Evolutionary conservation across 2,329 filamentous ascomycete genomes (phyloP), one percentile per base, ranked within the genome.

Genomic region (Aaosphaeria arxii): DNA sequence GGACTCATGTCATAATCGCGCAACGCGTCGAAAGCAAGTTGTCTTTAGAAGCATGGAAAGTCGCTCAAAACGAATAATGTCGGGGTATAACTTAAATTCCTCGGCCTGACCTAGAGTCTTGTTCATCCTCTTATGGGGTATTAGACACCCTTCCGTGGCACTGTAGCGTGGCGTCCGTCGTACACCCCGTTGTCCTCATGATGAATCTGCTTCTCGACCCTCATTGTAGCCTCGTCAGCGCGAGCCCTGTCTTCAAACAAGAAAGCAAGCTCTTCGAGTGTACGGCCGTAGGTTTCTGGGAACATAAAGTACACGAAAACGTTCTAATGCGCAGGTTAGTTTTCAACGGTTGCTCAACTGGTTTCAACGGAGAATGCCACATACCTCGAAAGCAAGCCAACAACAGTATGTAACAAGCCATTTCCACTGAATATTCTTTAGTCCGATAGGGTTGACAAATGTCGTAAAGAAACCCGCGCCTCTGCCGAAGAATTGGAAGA

Each of bases 241-340:
- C 58, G 55, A 1, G 56, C 45, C 13, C 56, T 48, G 47, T 63
- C 61, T 53, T 67, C 64, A 50, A 66, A 67, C 11, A 67, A 51
- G 53, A 65, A 65, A 32, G 84, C 80, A 54, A 87, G 79, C 64
- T 87, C 83, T 64, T 88, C 85, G 0, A 88, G 78, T 0, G 84
- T 87, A 1, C 83, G 82, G 1, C 84, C 84, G 60, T 83, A 84
- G 7, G 85, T 88, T 72, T 89, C 85, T 41, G 85, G 78, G 61
- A 84, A 85, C 69, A 85, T 79, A 72, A 84, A 83, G 68, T 80
- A 86, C 2, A 43, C 58, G 60, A 45, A n/a, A 17, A 29, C 32
- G 5, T 30, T n/a, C 7, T 24, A 24, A 24, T 24, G 17, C 17
- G 17, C 17, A 24, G 17, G 17, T 24, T 24, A 24, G 17, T 3